These are phyloP conservation scores for Metarhizium sp. DNA, from an alignment of 2,329 filamentous ascomycete genomes.

Conservation along the genomic window DNA sequence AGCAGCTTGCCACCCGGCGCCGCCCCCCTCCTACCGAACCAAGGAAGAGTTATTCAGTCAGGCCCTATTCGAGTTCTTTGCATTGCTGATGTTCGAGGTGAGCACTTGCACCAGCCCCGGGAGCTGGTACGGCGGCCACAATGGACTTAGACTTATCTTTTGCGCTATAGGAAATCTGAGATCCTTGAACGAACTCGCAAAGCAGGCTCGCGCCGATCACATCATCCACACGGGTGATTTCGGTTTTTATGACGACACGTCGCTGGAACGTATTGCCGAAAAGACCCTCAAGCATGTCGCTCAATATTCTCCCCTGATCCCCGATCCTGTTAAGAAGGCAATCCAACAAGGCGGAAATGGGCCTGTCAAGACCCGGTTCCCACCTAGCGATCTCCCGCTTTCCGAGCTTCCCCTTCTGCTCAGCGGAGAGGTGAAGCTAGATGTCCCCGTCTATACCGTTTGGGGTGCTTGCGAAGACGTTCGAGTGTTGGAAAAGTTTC, in stretches of 20 bases:
- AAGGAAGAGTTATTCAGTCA: constrained; percentile 56
- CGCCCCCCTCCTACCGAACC: constrained; percentile 56
- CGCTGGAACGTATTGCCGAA: constrained; percentile 92
- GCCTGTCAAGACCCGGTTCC: constrained; percentile 79
- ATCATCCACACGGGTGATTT: constrained; percentile 99
- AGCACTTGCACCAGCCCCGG: constrained; percentile 11
- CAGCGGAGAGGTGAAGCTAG: constrained; percentile 78
- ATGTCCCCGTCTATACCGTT: constrained; percentile 95
- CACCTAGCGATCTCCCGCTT: constrained; percentile 72
- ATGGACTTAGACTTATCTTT: neutral
- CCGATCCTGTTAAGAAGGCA: constrained; percentile 63
- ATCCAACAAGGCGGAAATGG: constrained; percentile 59
- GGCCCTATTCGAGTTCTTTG: constrained; percentile 59
- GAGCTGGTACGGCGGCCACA: neutral
- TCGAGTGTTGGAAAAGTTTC: constrained; percentile 91
- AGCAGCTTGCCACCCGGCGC: constrained; percentile 47
- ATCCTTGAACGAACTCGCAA: constrained; percentile 93
- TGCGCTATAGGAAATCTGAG: constrained; percentile 73
- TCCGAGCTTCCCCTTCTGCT: constrained; percentile 89
- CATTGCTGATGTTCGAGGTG: constrained; percentile 65
- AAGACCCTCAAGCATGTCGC: constrained; percentile 98
- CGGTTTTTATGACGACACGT: constrained; percentile 96
- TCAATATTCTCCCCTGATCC: constrained; percentile 92
- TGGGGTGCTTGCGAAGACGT: constrained; percentile 99
- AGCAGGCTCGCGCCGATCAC: constrained; percentile 88